Evolutionary conservation across 495 filamentous ascomycete genomes (phyloP).

Genomic region (Hypoxylon crocopeplum): DNA sequence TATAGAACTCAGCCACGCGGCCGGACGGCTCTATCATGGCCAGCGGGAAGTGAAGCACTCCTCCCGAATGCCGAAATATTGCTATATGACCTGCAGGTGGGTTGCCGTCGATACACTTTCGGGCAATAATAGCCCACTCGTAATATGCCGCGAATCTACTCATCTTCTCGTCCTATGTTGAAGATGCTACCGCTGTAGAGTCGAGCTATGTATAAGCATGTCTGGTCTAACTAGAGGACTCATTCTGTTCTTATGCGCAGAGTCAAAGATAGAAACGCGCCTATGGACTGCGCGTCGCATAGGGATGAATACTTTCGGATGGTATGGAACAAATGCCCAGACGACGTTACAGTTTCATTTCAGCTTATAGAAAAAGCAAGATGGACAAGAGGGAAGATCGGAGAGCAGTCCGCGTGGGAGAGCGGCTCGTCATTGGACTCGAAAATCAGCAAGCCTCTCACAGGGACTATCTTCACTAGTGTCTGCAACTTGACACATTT

Average conservation of each 20-base stretch:
- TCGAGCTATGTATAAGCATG: background rate
- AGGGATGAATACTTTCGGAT: background rate
- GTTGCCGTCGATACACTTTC: constrained; percentile 22
- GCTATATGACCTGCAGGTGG: constrained; percentile 4
- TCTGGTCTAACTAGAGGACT: background rate
- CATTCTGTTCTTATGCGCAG: background rate
- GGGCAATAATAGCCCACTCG: constrained; percentile 28
- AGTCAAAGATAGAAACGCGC: background rate
- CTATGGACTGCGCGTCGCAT: background rate
- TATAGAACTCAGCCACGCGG: constrained; percentile 23
- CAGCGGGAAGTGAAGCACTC: constrained; percentile 15
- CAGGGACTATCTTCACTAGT: constrained; percentile 5
- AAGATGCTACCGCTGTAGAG: background rate
- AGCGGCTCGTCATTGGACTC: too few relatives aligned
- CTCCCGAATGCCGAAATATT: constrained; percentile 8
- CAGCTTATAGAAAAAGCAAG: constrained; percentile 16
- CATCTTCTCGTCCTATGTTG: constrained; percentile 2
- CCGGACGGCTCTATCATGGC: constrained; percentile 7
- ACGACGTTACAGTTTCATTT: too few relatives aligned
- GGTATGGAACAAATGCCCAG: too few relatives aligned
- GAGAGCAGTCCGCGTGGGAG: too few relatives aligned
- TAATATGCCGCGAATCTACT: constrained; percentile 29
- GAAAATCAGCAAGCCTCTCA: constrained; percentile 14
- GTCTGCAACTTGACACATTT: constrained; percentile 15
- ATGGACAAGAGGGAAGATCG: background rate